Base-by-base conservation (phyloP, 1,139 yeast genomes). In the Debaryomyces subglobosus region DNA sequence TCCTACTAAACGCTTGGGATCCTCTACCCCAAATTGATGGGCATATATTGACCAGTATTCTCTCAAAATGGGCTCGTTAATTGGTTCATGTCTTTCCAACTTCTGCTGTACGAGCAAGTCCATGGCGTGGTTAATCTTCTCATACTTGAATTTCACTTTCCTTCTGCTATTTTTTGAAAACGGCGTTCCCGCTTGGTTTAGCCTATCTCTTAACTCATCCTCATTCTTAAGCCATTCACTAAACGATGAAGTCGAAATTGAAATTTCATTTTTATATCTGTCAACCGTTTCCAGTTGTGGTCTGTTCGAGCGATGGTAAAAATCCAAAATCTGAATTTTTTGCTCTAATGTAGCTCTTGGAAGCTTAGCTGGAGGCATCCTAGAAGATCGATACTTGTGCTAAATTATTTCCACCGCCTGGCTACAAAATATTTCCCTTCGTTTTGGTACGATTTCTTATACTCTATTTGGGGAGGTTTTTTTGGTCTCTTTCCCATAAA, bases 251-350 rank as follows among this genome's bases (percentile, higher is more conserved):
- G 86, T 81, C 13, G 84, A 78, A 13, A 82, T 81, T 16, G 84
- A 73, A 40, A 78, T 70, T 49, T 71, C 71, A 45, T 76, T 66
- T 53, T 73, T 77, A 62, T 74, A 82, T 42, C 71, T 62, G 44
- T 80, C 81, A 20, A 82, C 86, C 0, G 84, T 79, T 54, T 78
- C 84, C 69, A 77, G 79, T 57, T 82, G 86, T 3, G 85, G 82
- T 45, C 79, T 61, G 46, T 74, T 72, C 12, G 79, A 71, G 37
- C 63, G 65, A 55, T 78, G 85, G 54, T 67, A 79, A 57, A 68
- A 74, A 59, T 82, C 84, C 39, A 82, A 65, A 25, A 81, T 79
- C 65, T 72, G 76, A 44, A 82, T 72, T 61, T 82, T 82, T 59
- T 82, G 82, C 62, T 80, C 85, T 48, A 82, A 67, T 20, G 82